phyloP scores from a whole-genome alignment of 2,329 filamentous ascomycete genomes.

The Pseudocercospora fuligena region DNA sequence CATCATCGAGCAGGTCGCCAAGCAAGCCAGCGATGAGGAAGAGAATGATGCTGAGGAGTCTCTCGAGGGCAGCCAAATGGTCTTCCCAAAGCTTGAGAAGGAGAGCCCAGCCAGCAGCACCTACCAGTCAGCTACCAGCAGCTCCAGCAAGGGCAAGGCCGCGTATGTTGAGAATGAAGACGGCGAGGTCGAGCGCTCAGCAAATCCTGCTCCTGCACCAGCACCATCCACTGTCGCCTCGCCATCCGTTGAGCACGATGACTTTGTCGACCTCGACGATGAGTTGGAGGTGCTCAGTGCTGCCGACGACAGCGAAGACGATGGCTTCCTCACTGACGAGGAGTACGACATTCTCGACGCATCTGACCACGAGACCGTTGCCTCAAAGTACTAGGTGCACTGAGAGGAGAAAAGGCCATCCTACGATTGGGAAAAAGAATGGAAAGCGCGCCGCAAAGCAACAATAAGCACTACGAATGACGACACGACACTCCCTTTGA shows the following conservation, averaged over 20 bases:
- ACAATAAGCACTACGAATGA: slow-evolving; percentile 8
- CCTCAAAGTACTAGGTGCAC: slow-evolving; percentile 24
- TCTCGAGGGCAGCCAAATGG: slow-evolving; percentile 71
- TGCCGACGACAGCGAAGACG: slow-evolving; percentile 65
- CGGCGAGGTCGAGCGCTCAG: slow-evolving; percentile 56
- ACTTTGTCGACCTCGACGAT: slow-evolving; percentile 58
- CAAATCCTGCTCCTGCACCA: slow-evolving; percentile 27
- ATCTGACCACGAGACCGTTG: slow-evolving; percentile 76
- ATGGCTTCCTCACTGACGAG: slow-evolving; percentile 91
- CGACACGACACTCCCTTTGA: slow-evolving; percentile 7
- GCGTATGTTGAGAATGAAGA: slow-evolving; percentile 63
- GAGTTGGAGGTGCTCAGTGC: slow-evolving; percentile 53
- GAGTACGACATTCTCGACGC: slow-evolving; percentile 98
- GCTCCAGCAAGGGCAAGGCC: slow-evolving; percentile 50
- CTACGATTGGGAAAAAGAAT: slow-evolving; percentile 9
- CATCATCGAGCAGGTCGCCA: slow-evolving; percentile 40
- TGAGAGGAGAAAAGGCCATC: neutral
- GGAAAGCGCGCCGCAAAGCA: neutral
- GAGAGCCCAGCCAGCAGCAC: slow-evolving; percentile 84
- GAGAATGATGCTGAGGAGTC: slow-evolving; percentile 39
- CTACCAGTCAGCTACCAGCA: slow-evolving; percentile 62
- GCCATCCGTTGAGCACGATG: slow-evolving; percentile 42
- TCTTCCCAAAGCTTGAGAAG: slow-evolving; percentile 95
- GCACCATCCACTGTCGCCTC: slow-evolving; percentile 28
- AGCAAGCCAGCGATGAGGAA: slow-evolving; percentile 41